Conservation (phyloP, 1,284 basidiomycete genomes). For the Butyriboletus regius region DNA sequence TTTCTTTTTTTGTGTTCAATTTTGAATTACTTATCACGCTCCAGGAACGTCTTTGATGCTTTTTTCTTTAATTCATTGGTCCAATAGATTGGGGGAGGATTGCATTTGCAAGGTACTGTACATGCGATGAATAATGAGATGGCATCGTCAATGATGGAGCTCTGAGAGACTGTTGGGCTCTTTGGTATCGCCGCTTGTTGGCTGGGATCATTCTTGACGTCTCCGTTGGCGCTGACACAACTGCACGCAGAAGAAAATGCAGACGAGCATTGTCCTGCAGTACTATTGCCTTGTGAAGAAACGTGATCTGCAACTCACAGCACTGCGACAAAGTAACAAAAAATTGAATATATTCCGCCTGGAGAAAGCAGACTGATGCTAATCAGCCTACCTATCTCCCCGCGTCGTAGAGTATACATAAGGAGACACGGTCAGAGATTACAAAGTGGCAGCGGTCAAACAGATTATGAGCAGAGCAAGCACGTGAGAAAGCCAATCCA, state of each 20-base stretch:
- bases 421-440: not conserved
- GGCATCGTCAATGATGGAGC: not conserved
- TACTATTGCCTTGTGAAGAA: not conserved
- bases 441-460: not conserved
- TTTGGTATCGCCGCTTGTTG: not conserved
- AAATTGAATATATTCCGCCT: conserved; percentile 12
- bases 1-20: not conserved
- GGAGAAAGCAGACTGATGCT: not conserved
- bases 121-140: conserved; percentile 7
- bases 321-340: not conserved
- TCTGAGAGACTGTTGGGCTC: not conserved
- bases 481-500: not conserved
- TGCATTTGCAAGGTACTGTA: conserved; percentile 7
- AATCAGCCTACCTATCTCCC: conserved; percentile 8
- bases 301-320: not conserved
- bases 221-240: no score
- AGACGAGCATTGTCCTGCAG: not conserved
- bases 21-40: conserved; percentile 1
- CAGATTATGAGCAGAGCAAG: conserved; percentile 1
- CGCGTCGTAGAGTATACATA: conserved; percentile 10
- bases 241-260: not conserved
- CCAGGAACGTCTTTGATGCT: conserved; percentile 1
- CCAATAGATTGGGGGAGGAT: conserved; percentile 8
- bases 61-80: not conserved
- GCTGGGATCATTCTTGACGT: no score